Conservation (phyloP, 2,329 filamentous ascomycete species). For the Fusarium staphyleae region DNA sequence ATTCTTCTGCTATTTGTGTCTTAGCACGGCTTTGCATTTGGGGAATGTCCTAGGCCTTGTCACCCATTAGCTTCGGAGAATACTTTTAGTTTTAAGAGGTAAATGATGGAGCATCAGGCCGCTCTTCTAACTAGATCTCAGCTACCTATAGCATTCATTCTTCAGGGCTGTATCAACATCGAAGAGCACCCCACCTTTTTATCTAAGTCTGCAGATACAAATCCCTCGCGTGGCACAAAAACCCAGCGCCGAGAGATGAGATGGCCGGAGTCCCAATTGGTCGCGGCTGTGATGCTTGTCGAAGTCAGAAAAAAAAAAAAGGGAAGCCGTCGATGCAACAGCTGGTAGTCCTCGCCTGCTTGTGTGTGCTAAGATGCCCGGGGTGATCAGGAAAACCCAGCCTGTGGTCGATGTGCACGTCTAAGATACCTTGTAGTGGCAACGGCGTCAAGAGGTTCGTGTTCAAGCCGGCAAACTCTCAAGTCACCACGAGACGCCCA, state of each 20-base stretch:
- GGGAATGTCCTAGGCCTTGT: too few relatives aligned
- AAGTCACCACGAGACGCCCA: neutral
- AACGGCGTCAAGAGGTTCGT: constrained; percentile 12
- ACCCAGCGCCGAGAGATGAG: constrained; percentile 1
- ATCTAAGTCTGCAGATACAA: too few relatives aligned
- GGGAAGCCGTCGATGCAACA: neutral
- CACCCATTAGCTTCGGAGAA: too few relatives aligned
- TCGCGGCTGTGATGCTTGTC: constrained; percentile 7
- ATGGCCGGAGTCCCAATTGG: constrained; percentile 13
- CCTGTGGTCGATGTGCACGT: constrained; percentile 5
- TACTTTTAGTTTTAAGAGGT: too few relatives aligned
- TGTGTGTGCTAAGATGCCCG: neutral
- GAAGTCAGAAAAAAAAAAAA: constrained; percentile 21
- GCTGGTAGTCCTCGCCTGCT: too few relatives aligned
- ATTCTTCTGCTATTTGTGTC: too few relatives aligned
- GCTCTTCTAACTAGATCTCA: too few relatives aligned
- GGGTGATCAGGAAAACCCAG: constrained; percentile 25
- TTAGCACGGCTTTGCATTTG: too few relatives aligned
- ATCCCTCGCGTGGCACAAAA: neutral
- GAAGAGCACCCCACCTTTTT: too few relatives aligned
- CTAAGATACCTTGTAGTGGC: constrained; percentile 9
- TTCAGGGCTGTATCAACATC: too few relatives aligned
- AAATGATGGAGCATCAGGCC: too few relatives aligned
- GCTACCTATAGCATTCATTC: too few relatives aligned
- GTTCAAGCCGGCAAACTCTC: neutral